Percentiles rank a stretch among this genome's conserved stretches.
These are phyloP conservation scores for Didymosphaeria variabile DNA, from an alignment of 2,329 filamentous ascomycete genomes.

Conservation along the genomic window DNA sequence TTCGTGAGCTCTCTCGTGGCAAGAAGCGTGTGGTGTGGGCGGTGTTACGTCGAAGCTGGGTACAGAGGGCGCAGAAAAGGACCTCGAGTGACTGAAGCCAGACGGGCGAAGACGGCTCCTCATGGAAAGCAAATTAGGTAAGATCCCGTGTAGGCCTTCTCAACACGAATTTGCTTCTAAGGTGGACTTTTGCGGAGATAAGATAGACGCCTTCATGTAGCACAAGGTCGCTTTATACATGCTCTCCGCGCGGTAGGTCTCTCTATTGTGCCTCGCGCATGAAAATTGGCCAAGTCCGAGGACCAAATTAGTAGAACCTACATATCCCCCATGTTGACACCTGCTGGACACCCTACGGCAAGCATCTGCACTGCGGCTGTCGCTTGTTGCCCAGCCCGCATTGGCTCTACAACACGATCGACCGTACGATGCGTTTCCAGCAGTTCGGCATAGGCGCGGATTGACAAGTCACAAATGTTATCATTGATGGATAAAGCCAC, in stretches of 20 bases:
- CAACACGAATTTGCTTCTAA: background rate
- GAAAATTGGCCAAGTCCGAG: background rate
- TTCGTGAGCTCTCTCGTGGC: conserved; percentile 4
- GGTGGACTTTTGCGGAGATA: conserved; percentile 2
- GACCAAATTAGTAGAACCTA: conserved; percentile 18
- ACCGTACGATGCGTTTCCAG: conserved; percentile 11
- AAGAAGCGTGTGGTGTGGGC: conserved; percentile 13
- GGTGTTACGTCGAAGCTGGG: conserved; percentile 17
- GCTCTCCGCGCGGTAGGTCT: background rate
- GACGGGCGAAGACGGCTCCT: conserved; percentile 11
- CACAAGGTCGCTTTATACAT: conserved; percentile 19
- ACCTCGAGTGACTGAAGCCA: conserved; percentile 18
- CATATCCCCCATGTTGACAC: conserved; percentile 3
- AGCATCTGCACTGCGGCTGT: conserved; percentile 10
- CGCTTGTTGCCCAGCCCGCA: conserved; percentile 11
- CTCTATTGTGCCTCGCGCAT: conserved; percentile 7
- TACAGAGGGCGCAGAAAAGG: conserved; percentile 8
- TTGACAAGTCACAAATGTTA: conserved; percentile 4
- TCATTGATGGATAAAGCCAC: conserved; percentile 13
- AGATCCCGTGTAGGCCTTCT: background rate
- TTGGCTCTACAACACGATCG: conserved; percentile 16
- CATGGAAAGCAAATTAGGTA: conserved; percentile 9
- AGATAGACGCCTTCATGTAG: conserved; percentile 6
- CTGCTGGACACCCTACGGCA: conserved; percentile 7
- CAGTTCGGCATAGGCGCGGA: conserved; percentile 14